Evolutionary conservation across 306 rosid species (phyloP), one percentile per base, ranked within the genome.

Genomic region (Cicer cuneatum): DNA sequence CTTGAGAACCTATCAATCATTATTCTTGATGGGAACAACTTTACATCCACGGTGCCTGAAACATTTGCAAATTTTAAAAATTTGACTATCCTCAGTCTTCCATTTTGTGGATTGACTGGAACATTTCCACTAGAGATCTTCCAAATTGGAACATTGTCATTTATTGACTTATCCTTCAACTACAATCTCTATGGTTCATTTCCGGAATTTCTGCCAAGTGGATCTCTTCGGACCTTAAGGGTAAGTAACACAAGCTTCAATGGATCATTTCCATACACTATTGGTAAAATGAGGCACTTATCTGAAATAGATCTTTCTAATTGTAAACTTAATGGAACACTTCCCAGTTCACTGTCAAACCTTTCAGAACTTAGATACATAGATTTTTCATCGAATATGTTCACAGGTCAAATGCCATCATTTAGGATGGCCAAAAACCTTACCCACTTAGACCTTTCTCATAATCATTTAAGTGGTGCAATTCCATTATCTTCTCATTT

Each of bases 371-470:
- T 87, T 7, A 60, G 21, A 19, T 45, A 74, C 64, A 8, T 85
- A 5, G 86, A 83, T 49, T 63, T 87, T 66, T 85, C 86, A 18
- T 1, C 0, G 3, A 87, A 87, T 33, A 68, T 6, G 0, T 85
- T 85, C 68, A 78, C 8, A 0, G 85, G 90, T 19, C 46, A 69
- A 54, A 6, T 87, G 9, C 90, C 90, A 39, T 79, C 86, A 42
- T 43, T 84, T 78, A 60, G 46, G 4, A 48, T 2, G 65, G 76
- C 74, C 33, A 53, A 41, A 33, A 80, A 80, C 0, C 83, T 86
- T 7, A 14, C 29, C 6, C 16, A 66, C 35, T 9, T 86, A 57
- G 79, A 78, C 72, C 83, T 86, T 74, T 86, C 89, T 33, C 6
- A 53, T 66, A 86, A 86, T 61, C 14, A 21, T 40, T 66, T 86